Evolutionary conservation across 352 stramenopile species (phyloP).

Genomic region (Phytophthora macrochlamydospora): DNA sequence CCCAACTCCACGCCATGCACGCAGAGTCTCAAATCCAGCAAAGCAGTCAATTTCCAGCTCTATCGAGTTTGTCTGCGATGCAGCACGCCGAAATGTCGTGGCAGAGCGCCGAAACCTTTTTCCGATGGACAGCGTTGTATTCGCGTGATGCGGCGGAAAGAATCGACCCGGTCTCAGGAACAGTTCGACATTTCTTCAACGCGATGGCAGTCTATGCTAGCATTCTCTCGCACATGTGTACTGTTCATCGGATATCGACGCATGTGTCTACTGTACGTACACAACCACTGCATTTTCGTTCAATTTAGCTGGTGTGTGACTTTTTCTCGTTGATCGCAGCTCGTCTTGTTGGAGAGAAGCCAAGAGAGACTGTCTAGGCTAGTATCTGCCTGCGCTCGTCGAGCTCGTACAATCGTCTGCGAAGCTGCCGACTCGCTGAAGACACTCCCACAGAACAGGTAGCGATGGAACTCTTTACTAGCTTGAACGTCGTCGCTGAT

Average conservation of each 20-base stretch:
- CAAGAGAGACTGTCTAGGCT: constrained; percentile 41
- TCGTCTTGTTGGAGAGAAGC: constrained; percentile 45
- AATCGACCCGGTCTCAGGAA: constrained; percentile 5
- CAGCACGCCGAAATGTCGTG: constrained; percentile 39
- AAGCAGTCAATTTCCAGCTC: constrained; percentile 5
- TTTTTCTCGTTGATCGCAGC: constrained; percentile 19
- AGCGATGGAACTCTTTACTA: not conserved
- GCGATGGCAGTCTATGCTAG: not conserved
- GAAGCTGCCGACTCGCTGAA: constrained; percentile 10
- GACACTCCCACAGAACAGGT: constrained; percentile 24
- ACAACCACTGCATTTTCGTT: not conserved
- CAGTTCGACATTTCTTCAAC: constrained; percentile 30
- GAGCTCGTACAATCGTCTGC: constrained; percentile 34
- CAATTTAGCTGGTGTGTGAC: not conserved
- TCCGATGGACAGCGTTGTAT: constrained; percentile 22
- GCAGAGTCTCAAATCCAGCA: constrained; percentile 36
- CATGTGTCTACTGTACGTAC: constrained; percentile 33
- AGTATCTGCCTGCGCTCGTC: constrained; percentile 41
- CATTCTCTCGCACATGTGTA: constrained; percentile 28
- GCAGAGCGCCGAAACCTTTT: constrained; percentile 31
- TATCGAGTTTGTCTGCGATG: constrained; percentile 18
- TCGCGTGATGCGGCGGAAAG: constrained; percentile 3
- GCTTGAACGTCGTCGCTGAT: not conserved
- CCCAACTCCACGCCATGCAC: constrained; percentile 36
- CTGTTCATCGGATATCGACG: constrained; percentile 34